Percentiles rank a stretch among this genome's conserved stretches.
phyloP scores from a whole-genome alignment of 2,329 filamentous ascomycete genomes.

The Colletotrichum liaoningense region DNA sequence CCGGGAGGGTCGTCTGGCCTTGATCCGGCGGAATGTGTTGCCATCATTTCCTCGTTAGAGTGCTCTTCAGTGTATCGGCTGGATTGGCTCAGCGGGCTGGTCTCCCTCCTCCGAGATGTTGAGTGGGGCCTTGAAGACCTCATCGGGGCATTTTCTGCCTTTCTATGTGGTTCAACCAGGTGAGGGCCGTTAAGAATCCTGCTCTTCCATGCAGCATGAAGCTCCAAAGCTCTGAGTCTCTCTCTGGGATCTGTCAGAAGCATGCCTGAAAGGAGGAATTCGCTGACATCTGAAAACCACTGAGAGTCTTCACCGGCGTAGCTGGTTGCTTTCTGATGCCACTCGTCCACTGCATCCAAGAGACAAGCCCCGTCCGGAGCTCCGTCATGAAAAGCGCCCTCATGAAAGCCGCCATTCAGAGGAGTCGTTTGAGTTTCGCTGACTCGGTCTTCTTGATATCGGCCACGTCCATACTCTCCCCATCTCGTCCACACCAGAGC shows the following conservation, averaged over 20 bases:
- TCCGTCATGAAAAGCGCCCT: conserved; percentile 12
- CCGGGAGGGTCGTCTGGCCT: too few species aligned
- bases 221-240: too few species aligned
- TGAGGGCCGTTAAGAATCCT: background rate
- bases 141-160: too few species aligned
- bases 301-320: background rate
- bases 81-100: too few species aligned
- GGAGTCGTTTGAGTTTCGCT: background rate
- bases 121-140: too few species aligned
- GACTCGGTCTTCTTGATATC: background rate
- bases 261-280: background rate
- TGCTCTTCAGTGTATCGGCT: too few species aligned
- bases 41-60: too few species aligned
- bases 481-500: background rate
- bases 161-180: background rate
- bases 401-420: background rate
- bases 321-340: background rate
- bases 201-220: too few species aligned
- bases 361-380: background rate
- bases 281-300: background rate
- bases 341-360: background rate
- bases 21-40: too few species aligned
- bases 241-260: background rate
- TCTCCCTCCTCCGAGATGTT: too few species aligned
- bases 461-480: background rate